Percentiles rank a stretch among this genome's conserved stretches.
Conservation (phyloP, 805 yeast genomes). For the Brettanomyces nanus region DNA sequence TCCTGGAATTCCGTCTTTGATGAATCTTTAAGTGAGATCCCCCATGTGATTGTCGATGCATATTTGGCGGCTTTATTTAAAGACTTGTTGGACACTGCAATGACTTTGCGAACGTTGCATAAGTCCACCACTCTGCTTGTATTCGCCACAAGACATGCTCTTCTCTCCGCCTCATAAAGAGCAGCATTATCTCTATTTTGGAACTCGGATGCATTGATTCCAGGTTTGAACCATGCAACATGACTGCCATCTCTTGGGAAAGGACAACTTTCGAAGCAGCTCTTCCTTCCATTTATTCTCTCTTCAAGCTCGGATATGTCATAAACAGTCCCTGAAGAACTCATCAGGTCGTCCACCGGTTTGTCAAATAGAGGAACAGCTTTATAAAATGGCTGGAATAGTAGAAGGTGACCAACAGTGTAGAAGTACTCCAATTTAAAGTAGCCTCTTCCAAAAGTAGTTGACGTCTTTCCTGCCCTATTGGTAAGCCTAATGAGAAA, state of each 20-base stretch:
- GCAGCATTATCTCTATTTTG: slow-evolving; percentile 48
- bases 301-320: slow-evolving; percentile 15
- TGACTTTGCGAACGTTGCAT: slow-evolving; percentile 35
- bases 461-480: slow-evolving; percentile 32
- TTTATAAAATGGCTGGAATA: slow-evolving; percentile 44
- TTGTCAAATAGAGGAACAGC: slow-evolving; percentile 53
- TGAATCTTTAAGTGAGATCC: slow-evolving; percentile 7
- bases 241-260: slow-evolving; percentile 46
- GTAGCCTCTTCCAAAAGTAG: slow-evolving; percentile 28
- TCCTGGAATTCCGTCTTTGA: slow-evolving; percentile 23
- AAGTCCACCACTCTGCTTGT: slow-evolving; percentile 61
- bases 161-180: slow-evolving; percentile 55
- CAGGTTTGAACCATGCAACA: slow-evolving; percentile 52
- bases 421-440: slow-evolving; percentile 54
- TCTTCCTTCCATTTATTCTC: slow-evolving; percentile 17
- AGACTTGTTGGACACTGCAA: slow-evolving; percentile 22
- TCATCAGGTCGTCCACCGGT: slow-evolving; percentile 11
- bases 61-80: slow-evolving; percentile 19
- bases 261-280: slow-evolving; percentile 41
- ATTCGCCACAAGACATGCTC: slow-evolving; percentile 43
- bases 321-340: slow-evolving; percentile 30
- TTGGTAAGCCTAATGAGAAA: slow-evolving; percentile 53
- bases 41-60: slow-evolving; percentile 27
- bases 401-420: slow-evolving; percentile 53
- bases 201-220: slow-evolving; percentile 31